A percentile compares a stretch with the other conserved stretches of the same genome.
These are phyloP conservation scores for Fusarium sp. DNA, from an alignment of 2,329 filamentous ascomycete species.

Conservation along the genomic window DNA sequence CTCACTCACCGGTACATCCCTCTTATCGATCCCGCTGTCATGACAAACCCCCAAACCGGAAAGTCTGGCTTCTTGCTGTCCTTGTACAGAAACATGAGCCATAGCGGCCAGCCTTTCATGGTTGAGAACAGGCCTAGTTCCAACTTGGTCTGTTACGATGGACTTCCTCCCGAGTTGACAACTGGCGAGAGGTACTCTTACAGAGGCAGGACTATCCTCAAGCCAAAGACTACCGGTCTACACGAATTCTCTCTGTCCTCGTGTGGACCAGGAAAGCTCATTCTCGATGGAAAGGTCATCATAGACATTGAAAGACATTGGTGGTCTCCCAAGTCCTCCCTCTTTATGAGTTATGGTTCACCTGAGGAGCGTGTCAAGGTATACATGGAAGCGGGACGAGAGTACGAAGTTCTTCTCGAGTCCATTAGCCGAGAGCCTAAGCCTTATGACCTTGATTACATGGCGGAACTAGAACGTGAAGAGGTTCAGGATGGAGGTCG, in stretches of 20 bases:
- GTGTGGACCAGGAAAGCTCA: constrained; percentile 26
- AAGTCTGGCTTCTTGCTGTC: constrained; percentile 18
- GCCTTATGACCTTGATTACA: constrained; percentile 28
- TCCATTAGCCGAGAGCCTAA: constrained; percentile 32
- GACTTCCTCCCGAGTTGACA: constrained; percentile 29
- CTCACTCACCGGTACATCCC: constrained; percentile 32
- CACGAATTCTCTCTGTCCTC: constrained; percentile 29
- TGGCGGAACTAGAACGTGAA: constrained; percentile 26
- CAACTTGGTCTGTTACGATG: constrained; percentile 34
- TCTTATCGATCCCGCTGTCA: constrained; percentile 12
- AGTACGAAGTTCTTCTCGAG: constrained; percentile 26
- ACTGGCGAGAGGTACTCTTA: constrained; percentile 37
- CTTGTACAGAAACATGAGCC: constrained; percentile 25
- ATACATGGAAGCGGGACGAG: constrained; percentile 25
- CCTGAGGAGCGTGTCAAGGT: constrained; percentile 22
- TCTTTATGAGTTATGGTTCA: constrained; percentile 39
- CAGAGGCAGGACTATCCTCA: constrained; percentile 14
- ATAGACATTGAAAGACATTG: constrained; percentile 32
- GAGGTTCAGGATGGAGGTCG: constrained; percentile 37
- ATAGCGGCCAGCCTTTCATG: constrained; percentile 28
- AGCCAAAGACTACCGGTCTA: constrained; percentile 21
- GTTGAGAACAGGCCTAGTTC: constrained; percentile 33
- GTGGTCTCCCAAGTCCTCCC: constrained; percentile 35
- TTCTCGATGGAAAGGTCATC: constrained; percentile 22
- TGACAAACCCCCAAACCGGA: constrained; percentile 30